phyloP scores from a whole-genome alignment of 2,329 filamentous ascomycete genomes.

The Sporothrix dimorphospora region DNA sequence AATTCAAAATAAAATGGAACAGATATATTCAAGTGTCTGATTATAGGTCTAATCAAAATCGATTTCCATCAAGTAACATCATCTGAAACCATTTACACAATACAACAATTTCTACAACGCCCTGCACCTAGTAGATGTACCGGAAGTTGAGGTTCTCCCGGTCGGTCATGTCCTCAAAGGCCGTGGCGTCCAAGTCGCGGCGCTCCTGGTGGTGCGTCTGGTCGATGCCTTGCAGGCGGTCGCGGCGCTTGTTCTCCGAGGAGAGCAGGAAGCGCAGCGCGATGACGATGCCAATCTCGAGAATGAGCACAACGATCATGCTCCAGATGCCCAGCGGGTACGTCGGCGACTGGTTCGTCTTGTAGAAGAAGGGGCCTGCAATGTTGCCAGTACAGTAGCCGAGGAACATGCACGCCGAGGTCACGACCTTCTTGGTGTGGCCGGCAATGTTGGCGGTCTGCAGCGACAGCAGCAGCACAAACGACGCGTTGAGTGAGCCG shows the following conservation, averaged over 20 bases:
- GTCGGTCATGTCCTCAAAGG: slow-evolving; percentile 49
- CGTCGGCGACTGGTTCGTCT: slow-evolving; percentile 51
- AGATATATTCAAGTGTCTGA: neutral
- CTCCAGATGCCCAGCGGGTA: slow-evolving; percentile 47
- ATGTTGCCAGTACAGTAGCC: slow-evolving; percentile 56
- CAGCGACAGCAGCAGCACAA: slow-evolving; percentile 48
- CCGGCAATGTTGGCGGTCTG: slow-evolving; percentile 56
- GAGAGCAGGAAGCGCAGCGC: slow-evolving; percentile 45
- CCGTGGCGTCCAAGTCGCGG: slow-evolving; percentile 43
- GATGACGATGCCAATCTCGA: slow-evolving; percentile 46
- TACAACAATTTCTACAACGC: too few relatives aligned
- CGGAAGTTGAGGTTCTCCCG: slow-evolving; percentile 49
- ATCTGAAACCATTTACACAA: neutral
- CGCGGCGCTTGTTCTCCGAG: slow-evolving; percentile 46
- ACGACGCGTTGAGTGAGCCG: slow-evolving; percentile 47
- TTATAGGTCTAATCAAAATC: neutral
- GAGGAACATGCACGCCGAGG: slow-evolving; percentile 27
- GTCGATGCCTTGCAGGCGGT: slow-evolving; percentile 37
- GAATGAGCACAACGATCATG: slow-evolving; percentile 47
- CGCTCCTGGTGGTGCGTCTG: slow-evolving; percentile 33
- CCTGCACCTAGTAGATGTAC: slow-evolving; percentile 43
- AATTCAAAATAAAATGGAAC: neutral
- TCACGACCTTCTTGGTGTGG: slow-evolving; percentile 62
- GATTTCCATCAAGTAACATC: neutral
- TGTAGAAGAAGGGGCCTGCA: slow-evolving; percentile 66